Base-by-base conservation (phyloP, 2,329 filamentous ascomycete genomes). In the Aciculosporium take region DNA sequence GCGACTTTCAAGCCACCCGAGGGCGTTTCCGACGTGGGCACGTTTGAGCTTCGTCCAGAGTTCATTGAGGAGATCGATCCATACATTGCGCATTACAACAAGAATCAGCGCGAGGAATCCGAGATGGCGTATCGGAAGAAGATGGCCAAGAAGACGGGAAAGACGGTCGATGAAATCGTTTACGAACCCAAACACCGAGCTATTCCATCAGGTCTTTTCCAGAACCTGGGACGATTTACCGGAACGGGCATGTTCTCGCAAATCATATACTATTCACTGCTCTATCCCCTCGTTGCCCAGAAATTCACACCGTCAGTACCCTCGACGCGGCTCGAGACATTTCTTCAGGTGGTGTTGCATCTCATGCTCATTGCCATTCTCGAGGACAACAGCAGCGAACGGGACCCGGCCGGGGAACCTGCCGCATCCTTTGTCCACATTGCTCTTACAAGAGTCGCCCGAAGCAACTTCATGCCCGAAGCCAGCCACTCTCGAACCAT, bases 81-180 rank as follows among this genome's bases (percentile, higher is more conserved):
- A 1, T 98, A 95, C 58, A 91, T 88, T 54, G 84, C 88, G 6
- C 87, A 96, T 56, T 98, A 94, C 60, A 93, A 80, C 54, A 94
- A 94, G 56, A 98, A 98, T 53, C 89, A 96, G 59, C 77, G 91
- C 39, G 91, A 98, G 56, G 91, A 98, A 58, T 86, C 89, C 0
- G 91, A 98, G 60, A 79, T 76, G 50, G 82, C 87, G 3, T 95
- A 91, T 64, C 86, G 82, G 52, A 81, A 82, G 53, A 82, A 84
- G 68, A 79, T 91, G 67, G 84, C 87, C 9, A 87, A 87, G 63
- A 87, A 84, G 62, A 86, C 81, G 0, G 87, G 88, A 15, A 87
- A 88, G 56, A 70, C 79, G 33, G 66, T 74, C 1, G 78, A 85
- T 31, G 87, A 95, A 41, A 79, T 96, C 45, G 87, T 96, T 2